Base-by-base conservation (phyloP, 139 green algal species). In the Astrephomene gubernaculifera region DNA sequence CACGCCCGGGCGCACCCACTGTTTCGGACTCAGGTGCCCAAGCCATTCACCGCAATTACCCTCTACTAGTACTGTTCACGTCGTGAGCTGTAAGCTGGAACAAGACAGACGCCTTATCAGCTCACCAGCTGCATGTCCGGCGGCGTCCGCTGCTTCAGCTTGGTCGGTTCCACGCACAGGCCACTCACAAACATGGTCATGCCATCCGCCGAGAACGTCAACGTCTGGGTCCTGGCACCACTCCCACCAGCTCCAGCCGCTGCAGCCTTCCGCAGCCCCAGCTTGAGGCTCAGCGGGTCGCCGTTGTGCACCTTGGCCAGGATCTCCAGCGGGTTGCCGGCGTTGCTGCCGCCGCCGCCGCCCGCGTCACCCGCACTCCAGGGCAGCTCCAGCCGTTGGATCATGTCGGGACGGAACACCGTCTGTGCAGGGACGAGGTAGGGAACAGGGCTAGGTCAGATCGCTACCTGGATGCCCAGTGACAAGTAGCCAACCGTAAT, bases 241-340 rank as follows among this genome's bases (percentile, higher is more conserved):
- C n/a, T n/a, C n/a, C n/a, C n/a, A n/a, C n/a, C n/a, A n/a, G n/a
- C n/a, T 44, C 5, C 45, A 5, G 25, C 71, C 31, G 71, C 71
- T 17, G 39, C 25, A 12, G 29, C 45, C 73, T 69, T 54, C 35
- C 27, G 54, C 39, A 60, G 69, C 24, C 35, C 9, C 36, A 81
- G 53, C 52, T 53, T 36, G 29, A 81, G 22, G 10, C 36, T 43
- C 6, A 81, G 49, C 33, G 6, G 21, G 53, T 81, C 73, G 73
- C 73, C 73, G 0, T 69, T 52, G 33, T 52, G 22, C 29, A 81
- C 73, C 25, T 69, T 35, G 2, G 53, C 53, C 4, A 2, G 2
- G 25, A 81, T 36, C 35, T 39, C 10, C 5, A 81, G 52, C 9
- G 73, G 73, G 73, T 80, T 45, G 72, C 49, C 35, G 71, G 44